A percentile compares a stretch with the other conserved stretches of the same genome.
Conservation (phyloP, 2,329 filamentous ascomycete species). For the Pseudohalonectria lignicola region DNA sequence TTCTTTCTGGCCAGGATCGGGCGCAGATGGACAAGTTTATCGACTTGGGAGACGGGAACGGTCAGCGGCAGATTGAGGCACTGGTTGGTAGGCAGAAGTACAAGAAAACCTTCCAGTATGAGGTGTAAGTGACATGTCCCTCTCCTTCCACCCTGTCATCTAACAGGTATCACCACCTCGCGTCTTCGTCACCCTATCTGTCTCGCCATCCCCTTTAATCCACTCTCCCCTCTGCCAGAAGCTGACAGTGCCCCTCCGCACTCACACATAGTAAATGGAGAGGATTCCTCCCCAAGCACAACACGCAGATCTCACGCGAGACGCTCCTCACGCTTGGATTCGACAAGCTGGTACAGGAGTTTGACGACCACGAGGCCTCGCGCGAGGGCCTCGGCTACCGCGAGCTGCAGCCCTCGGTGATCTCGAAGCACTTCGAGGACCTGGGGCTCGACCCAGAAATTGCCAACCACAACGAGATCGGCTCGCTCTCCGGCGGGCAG, state of each 20-base stretch:
- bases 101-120: conserved; percentile 99
- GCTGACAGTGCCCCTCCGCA: conserved; percentile 10
- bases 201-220: no score
- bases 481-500: conserved; percentile 88
- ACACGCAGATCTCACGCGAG: conserved; percentile 86
- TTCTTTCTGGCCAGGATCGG: conserved; percentile 74
- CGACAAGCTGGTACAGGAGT: conserved; percentile 90
- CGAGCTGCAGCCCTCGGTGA: conserved; percentile 82
- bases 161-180: background rate
- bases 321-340: conserved; percentile 80
- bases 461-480: conserved; percentile 97
- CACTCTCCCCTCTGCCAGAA: background rate
- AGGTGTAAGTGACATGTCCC: conserved; percentile 52
- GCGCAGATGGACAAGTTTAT: conserved; percentile 86
- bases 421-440: conserved; percentile 97
- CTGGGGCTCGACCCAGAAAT: conserved; percentile 94
- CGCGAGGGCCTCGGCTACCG: conserved; percentile 96
- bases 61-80: conserved; percentile 66
- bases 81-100: conserved; percentile 95
- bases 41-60: conserved; percentile 74
- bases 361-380: conserved; percentile 97
- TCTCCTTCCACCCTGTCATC: background rate
- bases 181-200: background rate
- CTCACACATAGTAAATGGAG: conserved; percentile 76
- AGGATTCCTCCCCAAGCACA: conserved; percentile 79